Base-by-base conservation (phyloP, 345 rosid species). In the Cochlearia excelsa region DNA sequence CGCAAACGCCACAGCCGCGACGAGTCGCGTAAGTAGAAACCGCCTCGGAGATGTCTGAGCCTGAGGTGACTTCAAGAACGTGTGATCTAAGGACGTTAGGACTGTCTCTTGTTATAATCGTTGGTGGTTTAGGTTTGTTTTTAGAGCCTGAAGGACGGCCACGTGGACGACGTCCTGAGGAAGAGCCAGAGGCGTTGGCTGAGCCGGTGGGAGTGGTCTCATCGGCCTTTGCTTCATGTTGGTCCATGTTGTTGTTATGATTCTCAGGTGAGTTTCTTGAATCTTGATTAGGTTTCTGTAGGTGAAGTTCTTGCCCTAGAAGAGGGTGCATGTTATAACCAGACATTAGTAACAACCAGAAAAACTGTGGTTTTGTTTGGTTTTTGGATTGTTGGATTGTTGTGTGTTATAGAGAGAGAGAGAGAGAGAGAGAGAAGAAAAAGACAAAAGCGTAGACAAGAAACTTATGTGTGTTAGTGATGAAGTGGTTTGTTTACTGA, bases 141-240 rank as follows among this genome's bases (percentile, higher is more conserved):
- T 81, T 86, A 11, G 94, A 86, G 9, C 94, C 94, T 0, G 82
- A 4, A 8, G 95, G 95, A 49, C 90, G 82, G 40, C 95, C 95
- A 31, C 95, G 82, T 10, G 87, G 83, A 27, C 90, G 74, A 9
- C 84, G 83, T 30, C 75, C 75, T 5, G 82, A 69, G 52, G 80
- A 54, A 10, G 73, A 47, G 1, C 60, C 57, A 5, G 74, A 56
- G 4, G 80, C 75, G 10, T 65, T 70, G 54, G 75, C 70, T 45
- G 75, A 63, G 65, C 74, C 59, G 54, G 59, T 69, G 23, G 68
- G 68, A 69, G 74, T 63, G 28, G 68, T 69, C 9, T 62, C 68
- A 16, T 16, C 23, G 0, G 42, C 68, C 42, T 55, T 69, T 42
- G 77, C 67, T 27, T 74, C 80, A 9, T 70, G 59, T 38, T 60